Conservation (phyloP, 305 asterid species). For the Petunia hybrid region DNA sequence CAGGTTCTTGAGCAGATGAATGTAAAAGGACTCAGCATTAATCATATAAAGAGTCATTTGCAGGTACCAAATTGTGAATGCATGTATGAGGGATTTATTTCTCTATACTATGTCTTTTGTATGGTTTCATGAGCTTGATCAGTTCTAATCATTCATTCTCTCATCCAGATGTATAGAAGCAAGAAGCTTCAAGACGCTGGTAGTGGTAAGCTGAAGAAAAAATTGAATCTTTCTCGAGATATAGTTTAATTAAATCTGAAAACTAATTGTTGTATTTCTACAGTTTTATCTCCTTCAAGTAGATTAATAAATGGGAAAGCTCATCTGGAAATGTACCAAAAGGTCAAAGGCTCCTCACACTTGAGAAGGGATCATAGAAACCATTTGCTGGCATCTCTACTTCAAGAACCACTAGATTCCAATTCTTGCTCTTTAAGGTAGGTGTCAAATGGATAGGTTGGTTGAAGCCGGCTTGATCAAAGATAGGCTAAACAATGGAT, state of each 20-base stretch:
- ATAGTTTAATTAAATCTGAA: not conserved
- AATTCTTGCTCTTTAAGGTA: too few species aligned
- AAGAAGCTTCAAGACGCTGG: constrained; percentile 23
- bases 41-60: constrained; percentile 24
- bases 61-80: not conserved
- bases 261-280: not conserved
- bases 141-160: not conserved
- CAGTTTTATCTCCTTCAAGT: not conserved
- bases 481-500: too few species aligned
- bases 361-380: not conserved
- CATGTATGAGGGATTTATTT: not conserved
- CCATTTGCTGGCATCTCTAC: not conserved
- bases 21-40: constrained; percentile 22
- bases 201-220: not conserved
- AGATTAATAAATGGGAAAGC: not conserved
- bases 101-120: not conserved
- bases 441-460: too few species aligned
- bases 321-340: not conserved
- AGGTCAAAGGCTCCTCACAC: not conserved
- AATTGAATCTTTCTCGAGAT: not conserved
- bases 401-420: not conserved
- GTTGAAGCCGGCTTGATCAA: too few species aligned
- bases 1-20: constrained; percentile 15
- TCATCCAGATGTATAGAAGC: constrained; percentile 27
- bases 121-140: not conserved